phyloP scores from a whole-genome alignment of 2,329 filamentous ascomycete genomes.

The Lithohypha guttulata region DNA sequence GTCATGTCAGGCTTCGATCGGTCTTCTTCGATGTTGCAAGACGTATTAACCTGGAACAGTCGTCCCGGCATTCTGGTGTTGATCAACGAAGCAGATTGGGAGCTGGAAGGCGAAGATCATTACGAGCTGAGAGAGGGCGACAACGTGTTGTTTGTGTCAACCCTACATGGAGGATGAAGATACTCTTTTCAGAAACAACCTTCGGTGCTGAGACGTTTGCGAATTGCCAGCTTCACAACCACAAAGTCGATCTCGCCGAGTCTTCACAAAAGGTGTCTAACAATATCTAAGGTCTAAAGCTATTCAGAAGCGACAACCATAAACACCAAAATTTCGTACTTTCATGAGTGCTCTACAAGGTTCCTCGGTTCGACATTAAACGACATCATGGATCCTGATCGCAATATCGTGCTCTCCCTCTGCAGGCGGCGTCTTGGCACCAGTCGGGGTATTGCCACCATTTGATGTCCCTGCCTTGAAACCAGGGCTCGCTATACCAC shows the following conservation, averaged over 20 bases:
- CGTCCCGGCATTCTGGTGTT: constrained; percentile 91
- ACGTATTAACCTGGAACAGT: too few relatives aligned
- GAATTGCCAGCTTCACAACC: too few relatives aligned
- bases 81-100: constrained; percentile 98
- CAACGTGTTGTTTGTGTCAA: constrained; percentile 92
- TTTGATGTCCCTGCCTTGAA: constrained; percentile 32
- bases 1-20: constrained; percentile 16
- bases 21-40: too few relatives aligned
- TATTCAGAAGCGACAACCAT: too few relatives aligned
- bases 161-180: constrained; percentile 84
- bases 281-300: too few relatives aligned
- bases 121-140: constrained; percentile 76
- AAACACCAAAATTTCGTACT: too few relatives aligned
- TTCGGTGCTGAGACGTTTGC: too few relatives aligned
- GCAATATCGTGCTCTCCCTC: constrained; percentile 17
- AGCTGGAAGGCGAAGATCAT: constrained; percentile 84
- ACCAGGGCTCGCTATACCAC: constrained; percentile 30
- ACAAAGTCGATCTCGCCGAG: too few relatives aligned
- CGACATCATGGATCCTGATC: constrained; percentile 21
- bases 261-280: too few relatives aligned
- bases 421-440: constrained; percentile 23
- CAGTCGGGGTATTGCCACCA: constrained; percentile 20
- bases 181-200: too few relatives aligned
- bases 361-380: too few relatives aligned
- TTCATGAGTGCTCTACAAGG: too few relatives aligned